phyloP scores from a whole-genome alignment of 345 rosid species.

The Anastatica hierochuntica region DNA sequence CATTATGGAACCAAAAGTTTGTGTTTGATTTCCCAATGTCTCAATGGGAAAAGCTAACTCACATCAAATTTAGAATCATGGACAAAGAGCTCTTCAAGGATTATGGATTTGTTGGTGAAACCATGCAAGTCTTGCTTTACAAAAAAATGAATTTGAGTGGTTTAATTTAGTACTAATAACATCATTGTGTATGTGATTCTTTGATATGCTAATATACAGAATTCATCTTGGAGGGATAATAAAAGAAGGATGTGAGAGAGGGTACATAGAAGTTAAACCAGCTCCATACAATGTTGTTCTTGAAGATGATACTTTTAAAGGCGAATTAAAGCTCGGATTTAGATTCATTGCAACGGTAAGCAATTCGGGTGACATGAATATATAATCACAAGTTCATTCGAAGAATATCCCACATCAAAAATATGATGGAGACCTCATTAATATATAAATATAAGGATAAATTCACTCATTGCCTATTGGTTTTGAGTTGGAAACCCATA shows the following conservation, averaged over 20 bases:
- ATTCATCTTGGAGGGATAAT: slow-evolving; percentile 61
- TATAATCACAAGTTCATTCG: no score
- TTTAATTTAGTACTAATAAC: no score
- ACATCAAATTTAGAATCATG: slow-evolving; percentile 61
- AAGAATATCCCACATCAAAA: no score
- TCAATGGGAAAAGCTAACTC: slow-evolving; percentile 44
- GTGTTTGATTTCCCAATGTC: slow-evolving; percentile 40
- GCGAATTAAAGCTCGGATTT: slow-evolving; percentile 53
- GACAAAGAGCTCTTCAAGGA: slow-evolving; percentile 42
- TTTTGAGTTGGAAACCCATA: no score
- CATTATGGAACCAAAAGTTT: slow-evolving; percentile 86
- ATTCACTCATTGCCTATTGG: no score
- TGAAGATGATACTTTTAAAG: slow-evolving; percentile 65
- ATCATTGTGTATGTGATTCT: no score
- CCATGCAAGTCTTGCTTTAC: slow-evolving; percentile 48
- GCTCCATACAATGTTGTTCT: slow-evolving; percentile 60
- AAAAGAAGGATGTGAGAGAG: slow-evolving; percentile 49
- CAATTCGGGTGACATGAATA: no score
- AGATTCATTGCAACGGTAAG: slow-evolving; percentile 47
- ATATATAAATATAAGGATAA: no score
- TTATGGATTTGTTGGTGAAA: slow-evolving; percentile 66
- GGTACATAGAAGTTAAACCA: slow-evolving; percentile 45
- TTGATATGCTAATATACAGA: slow-evolving; percentile 26
- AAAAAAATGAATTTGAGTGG: no score
- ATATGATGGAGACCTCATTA: no score